Conservation (phyloP, 2,329 filamentous ascomycete genomes). For the Nectriaceae sp. region DNA sequence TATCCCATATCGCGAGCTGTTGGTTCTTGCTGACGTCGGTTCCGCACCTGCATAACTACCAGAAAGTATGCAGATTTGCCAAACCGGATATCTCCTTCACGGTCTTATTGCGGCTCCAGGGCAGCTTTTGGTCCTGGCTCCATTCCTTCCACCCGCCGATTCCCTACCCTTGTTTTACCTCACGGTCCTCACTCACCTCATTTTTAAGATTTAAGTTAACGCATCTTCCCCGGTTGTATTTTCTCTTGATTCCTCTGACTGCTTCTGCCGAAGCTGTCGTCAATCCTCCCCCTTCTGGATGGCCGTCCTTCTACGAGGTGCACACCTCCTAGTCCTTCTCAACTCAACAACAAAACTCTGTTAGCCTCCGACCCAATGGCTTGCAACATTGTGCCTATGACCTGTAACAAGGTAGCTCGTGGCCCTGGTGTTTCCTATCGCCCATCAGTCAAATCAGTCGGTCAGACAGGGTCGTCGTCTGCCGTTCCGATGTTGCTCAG, state of each 20-base stretch:
- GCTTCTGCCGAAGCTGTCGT: neutral
- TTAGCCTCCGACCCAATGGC: no score
- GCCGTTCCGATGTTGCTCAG: slow-evolving; percentile 25
- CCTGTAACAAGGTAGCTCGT: neutral
- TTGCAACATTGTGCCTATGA: neutral
- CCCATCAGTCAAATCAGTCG: neutral
- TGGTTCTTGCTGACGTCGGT: neutral
- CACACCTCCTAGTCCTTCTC: neutral
- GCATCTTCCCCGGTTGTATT: neutral
- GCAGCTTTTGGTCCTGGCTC: neutral
- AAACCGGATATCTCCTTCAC: no score
- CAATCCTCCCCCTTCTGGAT: neutral
- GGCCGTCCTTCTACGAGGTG: neutral
- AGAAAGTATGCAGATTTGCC: no score
- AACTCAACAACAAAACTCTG: no score
- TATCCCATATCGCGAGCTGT: no score
- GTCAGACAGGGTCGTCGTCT: neutral
- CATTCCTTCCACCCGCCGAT: neutral
- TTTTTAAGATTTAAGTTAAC: neutral
- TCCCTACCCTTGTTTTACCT: neutral
- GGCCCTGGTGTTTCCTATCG: neutral
- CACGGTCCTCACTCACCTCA: neutral
- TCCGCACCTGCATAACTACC: neutral
- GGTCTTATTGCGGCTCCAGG: no score
- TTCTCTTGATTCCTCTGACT: neutral